Percentiles rank a stretch among this genome's conserved stretches.
Evolutionary conservation across 345 rosid species (phyloP).

Genomic region (Carallia brachiata): DNA sequence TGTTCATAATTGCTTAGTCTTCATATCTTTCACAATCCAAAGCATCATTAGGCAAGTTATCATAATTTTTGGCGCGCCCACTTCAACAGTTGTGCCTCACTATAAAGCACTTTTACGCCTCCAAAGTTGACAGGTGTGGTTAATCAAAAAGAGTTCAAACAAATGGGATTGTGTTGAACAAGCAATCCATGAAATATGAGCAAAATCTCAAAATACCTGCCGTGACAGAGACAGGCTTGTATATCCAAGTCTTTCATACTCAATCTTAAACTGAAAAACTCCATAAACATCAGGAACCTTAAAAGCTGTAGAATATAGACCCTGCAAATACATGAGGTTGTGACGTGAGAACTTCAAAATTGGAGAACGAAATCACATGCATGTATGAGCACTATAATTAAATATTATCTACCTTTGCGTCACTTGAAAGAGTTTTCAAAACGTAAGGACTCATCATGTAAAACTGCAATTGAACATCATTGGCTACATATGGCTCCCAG

Average conservation of each 20-base stretch:
- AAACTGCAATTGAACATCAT: constrained; percentile 60
- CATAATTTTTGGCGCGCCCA: not conserved
- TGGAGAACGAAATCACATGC: not conserved
- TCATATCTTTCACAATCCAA: no score
- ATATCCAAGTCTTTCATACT: constrained; percentile 56
- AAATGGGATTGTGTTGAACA: not conserved
- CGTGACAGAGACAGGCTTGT: constrained; percentile 57
- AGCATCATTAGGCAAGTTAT: no score
- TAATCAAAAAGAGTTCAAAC: not conserved
- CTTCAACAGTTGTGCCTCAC: not conserved
- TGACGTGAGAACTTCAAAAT: not conserved
- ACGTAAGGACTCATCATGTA: constrained; percentile 72
- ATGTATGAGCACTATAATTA: not conserved
- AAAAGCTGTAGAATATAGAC: constrained; percentile 47
- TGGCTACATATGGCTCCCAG: constrained; percentile 62
- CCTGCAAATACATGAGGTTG: constrained; percentile 31
- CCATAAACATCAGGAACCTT: constrained; percentile 71
- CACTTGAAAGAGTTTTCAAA: constrained; percentile 51
- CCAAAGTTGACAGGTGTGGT: not conserved
- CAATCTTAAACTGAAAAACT: constrained; percentile 65
- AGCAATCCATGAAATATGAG: not conserved
- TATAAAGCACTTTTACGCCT: no score
- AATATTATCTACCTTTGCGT: constrained; percentile 34
- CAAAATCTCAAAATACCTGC: constrained; percentile 36
- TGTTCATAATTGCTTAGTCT: no score